A percentile compares a stretch with the other conserved stretches of the same genome.
These are phyloP conservation scores for Aleurites moluccanus DNA, from an alignment of 441 rosid species.

Conservation along the genomic window DNA sequence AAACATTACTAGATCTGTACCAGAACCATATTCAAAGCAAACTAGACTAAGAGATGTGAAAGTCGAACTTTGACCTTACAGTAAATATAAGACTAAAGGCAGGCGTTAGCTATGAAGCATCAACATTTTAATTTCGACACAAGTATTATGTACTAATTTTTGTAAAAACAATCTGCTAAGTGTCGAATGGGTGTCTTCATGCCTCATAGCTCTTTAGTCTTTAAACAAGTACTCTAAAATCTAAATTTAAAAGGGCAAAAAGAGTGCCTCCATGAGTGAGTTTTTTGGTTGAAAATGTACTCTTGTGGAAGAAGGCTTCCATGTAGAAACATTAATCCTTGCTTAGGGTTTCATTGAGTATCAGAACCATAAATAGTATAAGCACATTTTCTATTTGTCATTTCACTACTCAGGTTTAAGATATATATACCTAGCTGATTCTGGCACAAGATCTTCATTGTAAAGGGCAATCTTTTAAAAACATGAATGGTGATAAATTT, in stretches of 20 bases:
- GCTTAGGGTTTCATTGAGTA: not conserved
- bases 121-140: too few species aligned
- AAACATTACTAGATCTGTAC: not conserved
- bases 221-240: too few species aligned
- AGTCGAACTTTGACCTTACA: not conserved
- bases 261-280: not conserved
- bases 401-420: not conserved
- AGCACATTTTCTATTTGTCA: not conserved
- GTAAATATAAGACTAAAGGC: not conserved
- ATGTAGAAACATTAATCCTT: not conserved
- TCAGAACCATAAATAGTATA: not conserved
- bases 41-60: not conserved
- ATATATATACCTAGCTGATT: not conserved
- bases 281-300: not conserved
- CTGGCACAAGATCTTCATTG: not conserved
- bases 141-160: too few species aligned
- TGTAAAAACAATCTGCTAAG: too few species aligned
- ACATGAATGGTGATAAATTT: constrained; percentile 1
- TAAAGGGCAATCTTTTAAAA: not conserved
- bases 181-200: not conserved
- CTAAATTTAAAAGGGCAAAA: not conserved
- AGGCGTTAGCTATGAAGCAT: not conserved
- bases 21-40: not conserved
- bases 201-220: not conserved
- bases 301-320: not conserved